Conservation (phyloP, 1,139 yeast species). For the Blastobotrys aristatus region DNA sequence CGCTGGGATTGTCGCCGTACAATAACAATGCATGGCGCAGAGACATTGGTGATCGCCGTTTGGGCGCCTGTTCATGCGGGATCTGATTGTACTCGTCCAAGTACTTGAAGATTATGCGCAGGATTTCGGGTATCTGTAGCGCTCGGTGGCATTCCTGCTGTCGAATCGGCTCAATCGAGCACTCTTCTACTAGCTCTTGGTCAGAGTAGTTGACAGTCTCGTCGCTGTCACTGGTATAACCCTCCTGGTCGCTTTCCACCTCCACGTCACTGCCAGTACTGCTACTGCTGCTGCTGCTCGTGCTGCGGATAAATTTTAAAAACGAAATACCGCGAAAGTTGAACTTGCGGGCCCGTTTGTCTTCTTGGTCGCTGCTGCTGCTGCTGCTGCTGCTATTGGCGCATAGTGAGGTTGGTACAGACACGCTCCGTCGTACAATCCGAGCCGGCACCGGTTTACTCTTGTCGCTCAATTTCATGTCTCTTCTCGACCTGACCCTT, state of each 20-base stretch:
- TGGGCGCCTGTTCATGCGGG: slow-evolving; percentile 56
- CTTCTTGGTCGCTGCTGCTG: background rate
- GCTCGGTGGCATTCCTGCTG: slow-evolving; percentile 40
- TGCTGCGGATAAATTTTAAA: background rate
- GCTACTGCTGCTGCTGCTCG: background rate
- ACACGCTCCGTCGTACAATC: slow-evolving; percentile 11
- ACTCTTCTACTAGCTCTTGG: background rate
- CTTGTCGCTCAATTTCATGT: background rate
- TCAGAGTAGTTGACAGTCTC: too few species aligned
- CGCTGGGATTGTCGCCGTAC: slow-evolving; percentile 50
- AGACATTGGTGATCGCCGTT: slow-evolving; percentile 62
- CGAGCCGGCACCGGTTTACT: background rate
- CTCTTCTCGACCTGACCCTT: background rate
- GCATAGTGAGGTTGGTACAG: slow-evolving; percentile 11
- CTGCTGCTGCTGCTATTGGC: background rate
- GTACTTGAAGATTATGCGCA: slow-evolving; percentile 52
- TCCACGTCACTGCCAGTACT: background rate
- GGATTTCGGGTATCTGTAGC: slow-evolving; percentile 72
- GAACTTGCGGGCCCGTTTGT: background rate
- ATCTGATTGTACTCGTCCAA: slow-evolving; percentile 49
- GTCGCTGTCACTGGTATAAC: background rate
- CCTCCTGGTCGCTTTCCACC: background rate
- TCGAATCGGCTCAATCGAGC: slow-evolving; percentile 4
- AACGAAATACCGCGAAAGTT: background rate
- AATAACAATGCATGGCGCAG: slow-evolving; percentile 55